Evolutionary conservation across 2,329 filamentous ascomycete species (phyloP), one percentile per base, ranked within the genome.

Genomic region (Aspergillus unguis): DNA sequence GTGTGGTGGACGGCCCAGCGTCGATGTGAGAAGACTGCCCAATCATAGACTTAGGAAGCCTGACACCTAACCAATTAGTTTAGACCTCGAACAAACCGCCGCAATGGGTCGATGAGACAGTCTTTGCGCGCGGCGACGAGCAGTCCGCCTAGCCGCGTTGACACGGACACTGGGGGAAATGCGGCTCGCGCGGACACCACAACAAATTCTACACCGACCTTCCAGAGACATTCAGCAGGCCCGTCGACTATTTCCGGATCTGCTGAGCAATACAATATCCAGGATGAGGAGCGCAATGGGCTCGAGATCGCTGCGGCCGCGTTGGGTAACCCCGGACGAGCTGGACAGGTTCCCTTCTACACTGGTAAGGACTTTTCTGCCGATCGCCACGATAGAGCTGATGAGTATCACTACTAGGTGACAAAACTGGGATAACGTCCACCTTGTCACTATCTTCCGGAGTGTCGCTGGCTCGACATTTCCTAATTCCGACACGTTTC

Each of bases 231-330:
- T 7, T 32, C 23, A 6, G 4, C 55, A 6, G 25, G 25, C 4
- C 48, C 40, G 42, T 46, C 29, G 29, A 46, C 46, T 38, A 41
- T 25, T 3, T 44, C 51, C 10, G 36, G 35, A n/a, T 37, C 48
- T 27, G 27, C 49, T 1, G 57, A 53, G 5, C 44, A 32, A 27
- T 41, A 49, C 23, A 50, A 43, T 36, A 54, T 52, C 5, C 52
- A 58, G 31, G 55, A 62, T 28, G 62, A 63, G 56, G 59, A 63
- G 50, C 57, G 58, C 17, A 61, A 58, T 49, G 56, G 58, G 10
- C 50, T 62, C 27, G 58, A 66, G 46, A 65, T 69, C 35, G 58
- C 62, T 0, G 57, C 58, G 4, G 58, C 62, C 11, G 60, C 60
- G 3, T 49, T 65, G 23, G 60, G 61, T 1, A 52, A 56, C 26